phyloP scores from a whole-genome alignment of 2,329 filamentous ascomycete genomes.

The Neonectria coccinea region DNA sequence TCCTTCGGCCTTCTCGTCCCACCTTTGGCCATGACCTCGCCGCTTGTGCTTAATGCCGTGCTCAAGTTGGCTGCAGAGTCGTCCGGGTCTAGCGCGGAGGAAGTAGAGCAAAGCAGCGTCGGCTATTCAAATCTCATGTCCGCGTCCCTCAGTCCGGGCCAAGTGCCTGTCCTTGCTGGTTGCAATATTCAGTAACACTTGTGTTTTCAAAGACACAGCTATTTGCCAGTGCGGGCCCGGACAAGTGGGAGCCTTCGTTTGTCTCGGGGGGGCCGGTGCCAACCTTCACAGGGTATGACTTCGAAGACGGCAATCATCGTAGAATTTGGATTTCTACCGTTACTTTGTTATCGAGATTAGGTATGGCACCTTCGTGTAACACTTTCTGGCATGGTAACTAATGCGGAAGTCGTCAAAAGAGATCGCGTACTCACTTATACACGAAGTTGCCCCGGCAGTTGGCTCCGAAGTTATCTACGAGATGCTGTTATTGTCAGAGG shows the following conservation, averaged over 20 bases:
- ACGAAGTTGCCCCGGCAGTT: not conserved
- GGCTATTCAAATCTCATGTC: no score
- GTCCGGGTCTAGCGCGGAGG: not conserved
- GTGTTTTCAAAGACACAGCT: not conserved
- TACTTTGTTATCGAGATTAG: not conserved
- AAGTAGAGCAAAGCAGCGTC: no score
- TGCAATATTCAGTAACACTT: not conserved
- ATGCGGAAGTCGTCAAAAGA: not conserved
- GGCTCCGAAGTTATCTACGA: not conserved
- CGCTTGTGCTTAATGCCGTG: not conserved
- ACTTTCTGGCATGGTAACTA: not conserved
- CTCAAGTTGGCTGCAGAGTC: not conserved
- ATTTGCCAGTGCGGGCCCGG: not conserved
- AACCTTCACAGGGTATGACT: not conserved
- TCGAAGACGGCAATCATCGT: not conserved
- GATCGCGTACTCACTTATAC: not conserved
- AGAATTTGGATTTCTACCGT: not conserved
- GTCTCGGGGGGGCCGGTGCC: not conserved
- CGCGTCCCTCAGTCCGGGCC: not conserved
- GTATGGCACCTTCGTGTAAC: not conserved
- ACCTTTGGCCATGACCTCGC: not conserved
- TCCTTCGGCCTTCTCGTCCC: not conserved
- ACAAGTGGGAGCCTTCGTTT: not conserved
- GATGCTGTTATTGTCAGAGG: not conserved
- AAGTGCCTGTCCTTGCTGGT: not conserved